Evolutionary conservation across 306 rosid genomes (phyloP), one percentile per base, ranked within the genome.

Genomic region (Lupinus albus): DNA sequence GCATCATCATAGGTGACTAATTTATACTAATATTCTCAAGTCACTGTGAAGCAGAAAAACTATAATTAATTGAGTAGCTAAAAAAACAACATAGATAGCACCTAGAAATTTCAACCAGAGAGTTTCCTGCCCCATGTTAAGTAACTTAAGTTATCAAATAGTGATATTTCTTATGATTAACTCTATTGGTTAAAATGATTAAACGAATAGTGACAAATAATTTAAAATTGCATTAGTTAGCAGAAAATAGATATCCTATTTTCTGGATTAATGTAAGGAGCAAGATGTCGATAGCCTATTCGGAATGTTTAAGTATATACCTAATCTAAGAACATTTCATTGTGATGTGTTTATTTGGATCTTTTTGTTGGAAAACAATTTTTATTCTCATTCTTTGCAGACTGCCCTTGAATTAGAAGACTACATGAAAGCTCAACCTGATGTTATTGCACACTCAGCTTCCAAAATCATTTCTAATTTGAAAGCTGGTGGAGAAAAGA

Each of bases 361-460:
- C 14, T 42, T 44, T 65, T 78, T 15, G 47, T 68, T 70, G 35
- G 1, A 44, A 70, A 47, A 25, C 56, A 11, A 16, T 17, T 9
- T 78, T 56, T 63, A 17, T 51, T 76, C 53, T 61, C 66, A 45
- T 77, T 80, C 72, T 81, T 49, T 70, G 57, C 75, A 92, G 98
- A 76, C 81, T 38, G 51, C 55, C 71, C 87, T 93, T 81, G 99
- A 93, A 81, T 54, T 86, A 74, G 99, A 90, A 77, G 97, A 93
- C 73, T 85, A 79, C 62, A 14, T 50, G 75, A 88, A 86, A 71
- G 98, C 97, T 79, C 89, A 83, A 57, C 91, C 99, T 3, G 98
- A 93, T 86, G 84, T 86, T 39, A 88, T 93, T 83, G 91, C 96
- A 14, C 91, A 85, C 83, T 80, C 96, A 44, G 95, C 96, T 57